Evolutionary conservation across 2,329 filamentous ascomycete genomes (phyloP).

Genomic region (Chaetoscypha palmicola): DNA sequence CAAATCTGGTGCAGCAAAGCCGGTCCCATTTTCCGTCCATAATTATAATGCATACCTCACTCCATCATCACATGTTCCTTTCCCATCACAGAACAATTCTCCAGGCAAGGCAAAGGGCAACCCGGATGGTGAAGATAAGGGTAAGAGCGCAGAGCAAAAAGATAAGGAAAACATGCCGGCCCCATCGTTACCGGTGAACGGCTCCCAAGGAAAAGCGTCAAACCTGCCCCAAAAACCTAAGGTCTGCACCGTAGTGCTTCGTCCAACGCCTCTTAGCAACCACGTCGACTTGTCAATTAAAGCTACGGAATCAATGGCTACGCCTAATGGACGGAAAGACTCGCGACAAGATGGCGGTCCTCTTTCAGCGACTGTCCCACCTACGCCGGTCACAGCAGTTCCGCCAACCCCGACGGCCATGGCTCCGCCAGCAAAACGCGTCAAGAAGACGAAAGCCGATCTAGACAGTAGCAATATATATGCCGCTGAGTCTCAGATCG

Average conservation of each 20-base stretch:
- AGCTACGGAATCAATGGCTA: conserved; percentile 54
- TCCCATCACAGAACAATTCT: conserved; percentile 46
- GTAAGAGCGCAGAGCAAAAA: conserved; percentile 34
- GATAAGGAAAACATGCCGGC: conserved; percentile 55
- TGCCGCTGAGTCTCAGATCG: conserved; percentile 68
- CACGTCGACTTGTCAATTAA: conserved; percentile 72
- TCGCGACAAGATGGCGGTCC: conserved; percentile 35
- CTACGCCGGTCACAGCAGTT: conserved; percentile 58
- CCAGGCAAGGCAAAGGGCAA: conserved; percentile 28
- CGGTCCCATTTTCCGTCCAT: conserved; percentile 74
- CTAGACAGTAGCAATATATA: conserved; percentile 68
- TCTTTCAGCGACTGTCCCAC: conserved; percentile 40
- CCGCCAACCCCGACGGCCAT: conserved; percentile 53
- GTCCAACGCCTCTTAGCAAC: conserved; percentile 71
- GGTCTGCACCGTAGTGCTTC: conserved; percentile 72
- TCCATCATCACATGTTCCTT: conserved; percentile 77
- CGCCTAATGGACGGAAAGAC: conserved; percentile 41
- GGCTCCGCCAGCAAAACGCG: conserved; percentile 56
- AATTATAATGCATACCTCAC: conserved; percentile 88
- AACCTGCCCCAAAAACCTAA: conserved; percentile 48
- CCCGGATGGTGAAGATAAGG: conserved; percentile 23
- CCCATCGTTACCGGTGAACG: conserved; percentile 41
- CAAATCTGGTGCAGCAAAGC: conserved; percentile 52
- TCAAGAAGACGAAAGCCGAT: conserved; percentile 66
- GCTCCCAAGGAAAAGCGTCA: conserved; percentile 36